Base-by-base conservation (phyloP, 768 basidiomycete species). In the Agaricus subrufescens region DNA sequence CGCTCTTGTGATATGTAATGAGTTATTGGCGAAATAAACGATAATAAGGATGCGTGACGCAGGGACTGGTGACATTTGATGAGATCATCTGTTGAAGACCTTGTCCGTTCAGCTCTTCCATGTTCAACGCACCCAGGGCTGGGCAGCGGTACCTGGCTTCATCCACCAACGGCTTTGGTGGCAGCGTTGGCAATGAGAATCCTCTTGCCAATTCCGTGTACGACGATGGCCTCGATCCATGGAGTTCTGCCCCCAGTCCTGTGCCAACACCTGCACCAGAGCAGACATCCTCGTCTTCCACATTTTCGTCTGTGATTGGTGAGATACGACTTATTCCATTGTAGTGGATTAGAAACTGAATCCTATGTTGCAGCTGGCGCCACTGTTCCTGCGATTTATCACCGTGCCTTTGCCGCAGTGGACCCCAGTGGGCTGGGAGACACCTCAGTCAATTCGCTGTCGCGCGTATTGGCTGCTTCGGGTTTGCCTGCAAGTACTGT, bases 71-170 rank as follows among this genome's bases (percentile, higher is more conserved):
- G 37, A 57, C 45, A 34, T 25, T 14, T 34, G 26, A 26, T 56
- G 54, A n/a, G 43, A 42, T 56, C 43, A 53, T 23, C 31, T 45
- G 31, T 46, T 37, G 19, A 19, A n/a, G 38, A 11, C n/a, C 38
- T 19, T n/a, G 10, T 52, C 43, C 15, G 34, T 23, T 46, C 46
- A 46, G 45, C 52, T 26, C 27, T 40, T 73, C 65, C 53, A 93
- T 93, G 90, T 93, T 93, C 77, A 92, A 93, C 75, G 80, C 89
- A 50, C 90, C 90, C 52, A 81, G 91, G 50, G 83, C 85, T 42
- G 82, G 78, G 26, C 88, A 87, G 62, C 76, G 86, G 58, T 90
- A 91, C 64, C 75, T 77, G 47, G 73, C 76, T 37, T 75, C 77
- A 19, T 75, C 86, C 2, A 74, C 76, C 40, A 77, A 74, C 25